Conservation (phyloP, 495 filamentous ascomycete species). For the Immersiella caudata region DNA sequence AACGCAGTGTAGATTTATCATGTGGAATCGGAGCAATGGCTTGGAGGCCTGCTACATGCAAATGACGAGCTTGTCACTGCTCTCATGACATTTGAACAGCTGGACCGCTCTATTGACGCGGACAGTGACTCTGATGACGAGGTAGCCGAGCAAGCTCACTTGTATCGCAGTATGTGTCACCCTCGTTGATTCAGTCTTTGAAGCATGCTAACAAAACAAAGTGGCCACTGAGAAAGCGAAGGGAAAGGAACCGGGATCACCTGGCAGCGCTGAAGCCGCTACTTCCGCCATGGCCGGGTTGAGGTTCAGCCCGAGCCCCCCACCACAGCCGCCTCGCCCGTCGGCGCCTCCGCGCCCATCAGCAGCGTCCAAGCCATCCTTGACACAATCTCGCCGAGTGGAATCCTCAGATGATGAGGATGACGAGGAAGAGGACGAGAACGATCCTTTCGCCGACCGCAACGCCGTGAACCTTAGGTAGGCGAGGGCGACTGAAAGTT, state of each 20-base stretch:
- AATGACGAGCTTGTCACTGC: conserved; percentile 89
- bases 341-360: conserved; percentile 48
- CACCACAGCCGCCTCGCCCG: conserved; percentile 41
- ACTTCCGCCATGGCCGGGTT: conserved; percentile 43
- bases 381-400: conserved; percentile 34
- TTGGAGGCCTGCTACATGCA: conserved; percentile 77
- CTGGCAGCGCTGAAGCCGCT: conserved; percentile 37
- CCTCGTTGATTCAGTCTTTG: background rate
- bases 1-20: conserved; percentile 63
- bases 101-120: conserved; percentile 93
- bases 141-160: conserved; percentile 56
- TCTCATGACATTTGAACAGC: conserved; percentile 89
- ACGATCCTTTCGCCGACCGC: conserved; percentile 78
- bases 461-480: conserved; percentile 51
- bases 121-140: conserved; percentile 92
- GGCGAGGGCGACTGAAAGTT: background rate
- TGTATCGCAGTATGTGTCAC: conserved; percentile 51
- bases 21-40: conserved; percentile 80
- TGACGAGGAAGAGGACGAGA: conserved; percentile 60
- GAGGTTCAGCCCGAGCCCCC: conserved; percentile 39
- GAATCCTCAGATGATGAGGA: conserved; percentile 32
- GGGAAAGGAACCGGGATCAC: conserved; percentile 47
- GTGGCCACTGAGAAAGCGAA: conserved; percentile 56
- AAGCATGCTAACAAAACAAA: conserved; percentile 21
- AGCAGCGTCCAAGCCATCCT: conserved; percentile 41